Evolutionary conservation across 441 rosid genomes (phyloP).

Genomic region (Populus hybrid): DNA sequence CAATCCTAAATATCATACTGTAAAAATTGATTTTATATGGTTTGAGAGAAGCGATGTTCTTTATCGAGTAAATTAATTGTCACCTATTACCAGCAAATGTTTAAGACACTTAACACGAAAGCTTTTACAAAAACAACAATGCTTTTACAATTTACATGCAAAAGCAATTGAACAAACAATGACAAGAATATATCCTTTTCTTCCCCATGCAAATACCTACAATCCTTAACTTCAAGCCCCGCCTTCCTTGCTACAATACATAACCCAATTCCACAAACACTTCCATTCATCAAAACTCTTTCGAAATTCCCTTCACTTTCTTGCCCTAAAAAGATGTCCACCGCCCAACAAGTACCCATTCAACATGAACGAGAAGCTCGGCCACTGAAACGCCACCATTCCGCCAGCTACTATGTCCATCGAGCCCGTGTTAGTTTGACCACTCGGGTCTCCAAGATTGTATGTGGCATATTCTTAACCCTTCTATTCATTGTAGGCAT

Average conservation of each 20-base stretch:
- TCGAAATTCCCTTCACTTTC: background rate
- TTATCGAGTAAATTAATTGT: background rate
- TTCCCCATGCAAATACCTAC: conserved; percentile 20
- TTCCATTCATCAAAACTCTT: background rate
- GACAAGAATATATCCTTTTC: conserved; percentile 28
- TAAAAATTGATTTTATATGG: no score
- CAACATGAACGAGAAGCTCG: conserved; percentile 16
- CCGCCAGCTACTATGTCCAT: conserved; percentile 51
- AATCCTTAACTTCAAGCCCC: background rate
- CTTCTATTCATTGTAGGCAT: conserved; percentile 49
- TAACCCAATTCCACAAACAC: background rate
- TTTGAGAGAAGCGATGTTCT: background rate
- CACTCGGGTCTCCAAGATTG: conserved; percentile 46
- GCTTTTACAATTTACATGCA: background rate
- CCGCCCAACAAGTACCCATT: conserved; percentile 29
- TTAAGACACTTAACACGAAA: background rate
- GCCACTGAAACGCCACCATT: conserved; percentile 35
- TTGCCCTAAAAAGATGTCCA: conserved; percentile 21
- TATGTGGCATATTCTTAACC: conserved; percentile 54
- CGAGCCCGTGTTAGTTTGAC: conserved; percentile 69
- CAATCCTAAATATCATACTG: no score
- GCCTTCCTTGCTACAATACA: background rate
- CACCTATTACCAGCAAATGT: background rate
- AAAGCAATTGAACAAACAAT: background rate
- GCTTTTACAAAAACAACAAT: background rate